phyloP scores from a whole-genome alignment of 108 stramenopile genomes.

The Cyclotella kingstonii region DNA sequence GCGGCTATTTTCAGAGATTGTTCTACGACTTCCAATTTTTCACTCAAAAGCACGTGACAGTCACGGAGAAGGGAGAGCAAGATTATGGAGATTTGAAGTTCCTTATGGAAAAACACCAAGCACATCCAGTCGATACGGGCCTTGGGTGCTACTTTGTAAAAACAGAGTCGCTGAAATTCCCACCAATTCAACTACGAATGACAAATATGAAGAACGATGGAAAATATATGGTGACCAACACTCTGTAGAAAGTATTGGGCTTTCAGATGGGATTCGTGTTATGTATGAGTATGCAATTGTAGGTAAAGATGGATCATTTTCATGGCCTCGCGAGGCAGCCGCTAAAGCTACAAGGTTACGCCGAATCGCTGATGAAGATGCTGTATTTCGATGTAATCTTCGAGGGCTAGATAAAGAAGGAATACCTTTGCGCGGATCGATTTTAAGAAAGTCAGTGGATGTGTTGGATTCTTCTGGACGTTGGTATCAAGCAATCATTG shows the following conservation, averaged over 20 bases:
- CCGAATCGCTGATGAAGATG: conserved; percentile 71
- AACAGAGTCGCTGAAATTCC: conserved; percentile 59
- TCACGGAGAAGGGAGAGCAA: conserved; percentile 63
- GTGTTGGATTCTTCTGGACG: conserved; percentile 81
- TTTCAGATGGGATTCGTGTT: conserved; percentile 62
- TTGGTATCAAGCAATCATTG: conserved; percentile 76
- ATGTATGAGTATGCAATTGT: conserved; percentile 75
- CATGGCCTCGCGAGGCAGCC: conserved; percentile 87
- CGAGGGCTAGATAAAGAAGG: conserved; percentile 62
- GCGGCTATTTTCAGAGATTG: conserved; percentile 72
- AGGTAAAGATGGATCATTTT: conserved; percentile 58
- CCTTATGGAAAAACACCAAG: conserved; percentile 31
- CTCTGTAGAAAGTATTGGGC: conserved; percentile 65
- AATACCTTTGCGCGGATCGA: conserved; percentile 30
- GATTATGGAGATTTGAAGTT: conserved; percentile 69
- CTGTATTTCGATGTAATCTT: conserved; percentile 56
- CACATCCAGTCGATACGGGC: conserved; percentile 60
- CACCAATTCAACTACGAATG: conserved; percentile 20
- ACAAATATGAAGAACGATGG: conserved; percentile 63
- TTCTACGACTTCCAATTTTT: conserved; percentile 65
- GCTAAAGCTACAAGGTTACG: conserved; percentile 75
- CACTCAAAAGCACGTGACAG: conserved; percentile 49
- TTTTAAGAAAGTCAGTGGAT: conserved; percentile 52
- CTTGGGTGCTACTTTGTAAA: conserved; percentile 81
- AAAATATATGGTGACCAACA: conserved; percentile 63